These are phyloP conservation scores for Boletus fagicola DNA, from an alignment of 768 basidiomycete species.

Conservation along the genomic window DNA sequence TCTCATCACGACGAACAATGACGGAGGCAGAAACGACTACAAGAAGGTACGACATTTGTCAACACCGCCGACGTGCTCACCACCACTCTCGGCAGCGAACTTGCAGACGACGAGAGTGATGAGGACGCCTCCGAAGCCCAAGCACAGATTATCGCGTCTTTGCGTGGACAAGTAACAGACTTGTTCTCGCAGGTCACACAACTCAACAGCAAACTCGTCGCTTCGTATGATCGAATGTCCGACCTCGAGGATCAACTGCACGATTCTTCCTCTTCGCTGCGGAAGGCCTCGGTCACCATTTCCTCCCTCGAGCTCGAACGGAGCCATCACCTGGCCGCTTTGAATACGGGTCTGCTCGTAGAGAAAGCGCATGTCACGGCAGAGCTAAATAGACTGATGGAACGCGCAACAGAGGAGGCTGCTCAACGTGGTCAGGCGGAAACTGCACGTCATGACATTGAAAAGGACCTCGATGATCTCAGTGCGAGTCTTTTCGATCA, in stretches of 20 bases:
- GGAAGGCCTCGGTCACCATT: constrained; percentile 61
- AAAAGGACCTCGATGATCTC: constrained; percentile 93
- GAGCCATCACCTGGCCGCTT: constrained; percentile 80
- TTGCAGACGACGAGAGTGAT: constrained; percentile 20
- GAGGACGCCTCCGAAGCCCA: constrained; percentile 61
- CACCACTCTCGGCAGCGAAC: neutral
- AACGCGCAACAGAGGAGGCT: constrained; percentile 93
- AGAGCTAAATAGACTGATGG: constrained; percentile 92
- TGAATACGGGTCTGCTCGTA: constrained; percentile 89
- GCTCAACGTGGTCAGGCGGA: constrained; percentile 89
- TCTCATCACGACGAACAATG: constrained; percentile 12
- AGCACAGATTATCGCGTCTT: constrained; percentile 74
- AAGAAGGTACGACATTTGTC: constrained; percentile 16
- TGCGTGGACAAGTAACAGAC: constrained; percentile 81
- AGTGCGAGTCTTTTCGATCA: constrained; percentile 87
- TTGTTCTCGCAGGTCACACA: constrained; percentile 86
- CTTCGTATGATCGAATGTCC: constrained; percentile 87
- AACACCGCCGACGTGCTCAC: constrained; percentile 3
- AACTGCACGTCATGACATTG: constrained; percentile 75
- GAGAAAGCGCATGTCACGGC: constrained; percentile 87
- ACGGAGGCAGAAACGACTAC: constrained; percentile 3
- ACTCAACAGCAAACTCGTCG: constrained; percentile 90
- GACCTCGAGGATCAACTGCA: constrained; percentile 91
- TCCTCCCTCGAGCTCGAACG: constrained; percentile 83
- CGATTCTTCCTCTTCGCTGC: constrained; percentile 55